phyloP scores from a whole-genome alignment of 2,329 filamentous ascomycete genomes.

The Xylaria sp. region DNA sequence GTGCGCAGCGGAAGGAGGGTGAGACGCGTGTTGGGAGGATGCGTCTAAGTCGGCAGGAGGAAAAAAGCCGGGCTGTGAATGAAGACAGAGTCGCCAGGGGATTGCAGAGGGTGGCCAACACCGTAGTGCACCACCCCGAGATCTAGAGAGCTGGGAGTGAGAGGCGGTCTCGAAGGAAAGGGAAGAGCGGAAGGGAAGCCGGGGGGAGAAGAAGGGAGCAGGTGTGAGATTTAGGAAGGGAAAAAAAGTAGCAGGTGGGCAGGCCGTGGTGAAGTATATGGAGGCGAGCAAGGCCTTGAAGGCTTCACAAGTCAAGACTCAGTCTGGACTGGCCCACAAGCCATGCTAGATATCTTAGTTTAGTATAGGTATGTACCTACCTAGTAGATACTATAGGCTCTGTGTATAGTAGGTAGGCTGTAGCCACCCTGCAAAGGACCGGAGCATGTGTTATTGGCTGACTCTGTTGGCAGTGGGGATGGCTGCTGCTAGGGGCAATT shows the following conservation, averaged over 20 bases:
- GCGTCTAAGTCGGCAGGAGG: slow-evolving; percentile 24
- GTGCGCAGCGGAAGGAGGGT: slow-evolving; percentile 24
- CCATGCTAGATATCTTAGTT: neutral
- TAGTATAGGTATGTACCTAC: neutral
- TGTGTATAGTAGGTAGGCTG: neutral
- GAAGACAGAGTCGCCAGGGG: slow-evolving; percentile 10
- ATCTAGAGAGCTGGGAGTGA: slow-evolving; percentile 40
- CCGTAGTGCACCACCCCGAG: slow-evolving; percentile 48
- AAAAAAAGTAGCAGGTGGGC: slow-evolving; percentile 36
- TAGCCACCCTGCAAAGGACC: slow-evolving; percentile 21
- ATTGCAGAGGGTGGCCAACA: slow-evolving; percentile 45
- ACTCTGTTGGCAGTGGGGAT: slow-evolving; percentile 23
- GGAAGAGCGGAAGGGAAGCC: slow-evolving; percentile 48
- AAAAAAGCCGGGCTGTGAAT: slow-evolving; percentile 20
- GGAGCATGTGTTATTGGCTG: slow-evolving; percentile 31
- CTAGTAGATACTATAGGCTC: too few species aligned
- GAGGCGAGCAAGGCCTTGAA: slow-evolving; percentile 39
- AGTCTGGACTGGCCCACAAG: slow-evolving; percentile 34
- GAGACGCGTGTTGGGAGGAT: slow-evolving; percentile 27
- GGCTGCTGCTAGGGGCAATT: slow-evolving; percentile 15
- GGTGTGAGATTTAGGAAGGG: slow-evolving; percentile 41
- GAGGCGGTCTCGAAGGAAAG: slow-evolving; percentile 42
- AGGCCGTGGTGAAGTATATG: slow-evolving; percentile 53
- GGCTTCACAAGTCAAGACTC: slow-evolving; percentile 41
- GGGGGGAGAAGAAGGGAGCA: slow-evolving; percentile 40